A percentile compares a stretch with the other conserved stretches of the same genome.
These are phyloP conservation scores for Nelumbo lutea DNA, from an alignment of 164 flowering plant species.

Conservation along the genomic window DNA sequence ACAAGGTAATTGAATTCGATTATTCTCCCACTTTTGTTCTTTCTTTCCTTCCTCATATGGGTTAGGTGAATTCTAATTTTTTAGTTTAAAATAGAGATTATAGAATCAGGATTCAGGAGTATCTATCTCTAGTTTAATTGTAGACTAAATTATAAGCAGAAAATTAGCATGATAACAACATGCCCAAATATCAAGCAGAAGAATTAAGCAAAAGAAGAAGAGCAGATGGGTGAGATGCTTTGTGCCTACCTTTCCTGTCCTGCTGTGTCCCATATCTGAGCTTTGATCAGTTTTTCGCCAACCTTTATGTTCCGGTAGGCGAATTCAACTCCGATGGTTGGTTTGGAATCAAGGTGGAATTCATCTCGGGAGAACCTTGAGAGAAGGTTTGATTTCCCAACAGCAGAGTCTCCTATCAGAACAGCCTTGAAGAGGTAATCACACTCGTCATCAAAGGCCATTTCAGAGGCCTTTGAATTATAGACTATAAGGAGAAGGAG, in stretches of 20 bases:
- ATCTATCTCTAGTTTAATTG: too few species aligned
- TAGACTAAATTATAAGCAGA: too few species aligned
- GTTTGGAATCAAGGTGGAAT: conserved; percentile 63
- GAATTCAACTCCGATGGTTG: conserved; percentile 77
- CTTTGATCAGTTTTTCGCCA: conserved; percentile 54
- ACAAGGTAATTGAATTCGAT: too few species aligned
- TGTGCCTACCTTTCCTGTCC: conserved; percentile 63
- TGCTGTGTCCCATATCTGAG: conserved; percentile 84
- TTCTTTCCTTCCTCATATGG: too few species aligned
- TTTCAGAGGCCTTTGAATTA: neutral
- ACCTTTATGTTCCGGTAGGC: conserved; percentile 53
- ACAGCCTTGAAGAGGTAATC: conserved; percentile 76
- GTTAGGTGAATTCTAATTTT: too few species aligned
- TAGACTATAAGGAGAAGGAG: too few species aligned
- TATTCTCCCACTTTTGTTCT: too few species aligned
- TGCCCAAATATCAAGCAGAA: neutral
- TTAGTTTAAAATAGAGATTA: too few species aligned
- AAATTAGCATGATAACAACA: neutral
- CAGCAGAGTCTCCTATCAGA: conserved; percentile 65
- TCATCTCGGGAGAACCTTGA: conserved; percentile 51
- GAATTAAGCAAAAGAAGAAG: too few species aligned
- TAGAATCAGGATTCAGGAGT: too few species aligned
- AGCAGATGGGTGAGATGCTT: too few species aligned
- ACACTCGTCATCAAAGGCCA: conserved; percentile 61
- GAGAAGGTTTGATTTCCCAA: conserved; percentile 66